A percentile compares a stretch with the other conserved stretches of the same genome.
These are phyloP conservation scores for Exophiala xenobiotica DNA, from an alignment of 2,329 filamentous ascomycete species.

Conservation along the genomic window DNA sequence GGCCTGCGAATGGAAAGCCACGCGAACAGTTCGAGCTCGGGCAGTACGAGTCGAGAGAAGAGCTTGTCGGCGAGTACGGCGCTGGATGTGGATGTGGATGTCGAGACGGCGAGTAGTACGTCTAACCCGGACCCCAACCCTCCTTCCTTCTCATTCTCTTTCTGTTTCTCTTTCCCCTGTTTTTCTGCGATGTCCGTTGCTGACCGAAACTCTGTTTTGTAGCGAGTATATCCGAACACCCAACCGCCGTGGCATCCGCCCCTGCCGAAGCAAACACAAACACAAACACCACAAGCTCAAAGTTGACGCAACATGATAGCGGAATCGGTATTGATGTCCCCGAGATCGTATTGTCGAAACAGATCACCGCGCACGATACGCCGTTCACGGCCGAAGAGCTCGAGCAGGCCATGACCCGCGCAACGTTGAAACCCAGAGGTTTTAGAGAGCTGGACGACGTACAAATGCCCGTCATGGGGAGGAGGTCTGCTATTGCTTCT, in stretches of 20 bases:
- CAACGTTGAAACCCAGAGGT: constrained; percentile 18
- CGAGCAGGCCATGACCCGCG: constrained; percentile 29
- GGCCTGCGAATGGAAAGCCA: constrained; percentile 12
- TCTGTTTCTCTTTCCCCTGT: not conserved
- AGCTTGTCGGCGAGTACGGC: constrained; percentile 15
- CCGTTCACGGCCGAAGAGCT: constrained; percentile 31
- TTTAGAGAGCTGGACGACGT: constrained; percentile 9
- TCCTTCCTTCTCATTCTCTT: no score
- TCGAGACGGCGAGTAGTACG: constrained; percentile 25
- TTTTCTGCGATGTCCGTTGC: not conserved
- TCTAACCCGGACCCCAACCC: no score
- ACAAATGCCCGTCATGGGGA: not conserved
- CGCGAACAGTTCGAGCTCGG: constrained; percentile 3
- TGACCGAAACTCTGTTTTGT: not conserved
- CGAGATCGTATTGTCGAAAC: constrained; percentile 15
- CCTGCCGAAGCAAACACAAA: constrained; percentile 18
- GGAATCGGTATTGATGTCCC: constrained; percentile 7
- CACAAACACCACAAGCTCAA: not conserved
- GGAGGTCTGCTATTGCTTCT: constrained; percentile 9
- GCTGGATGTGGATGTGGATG: constrained; percentile 17
- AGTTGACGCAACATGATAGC: constrained; percentile 21
- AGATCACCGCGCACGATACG: constrained; percentile 22
- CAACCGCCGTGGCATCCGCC: constrained; percentile 17
- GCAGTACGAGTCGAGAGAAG: constrained; percentile 18
- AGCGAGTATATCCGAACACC: constrained; percentile 22